Evolutionary conservation across 75 land plant species (phyloP).

Genomic region (Picea glauca): DNA sequence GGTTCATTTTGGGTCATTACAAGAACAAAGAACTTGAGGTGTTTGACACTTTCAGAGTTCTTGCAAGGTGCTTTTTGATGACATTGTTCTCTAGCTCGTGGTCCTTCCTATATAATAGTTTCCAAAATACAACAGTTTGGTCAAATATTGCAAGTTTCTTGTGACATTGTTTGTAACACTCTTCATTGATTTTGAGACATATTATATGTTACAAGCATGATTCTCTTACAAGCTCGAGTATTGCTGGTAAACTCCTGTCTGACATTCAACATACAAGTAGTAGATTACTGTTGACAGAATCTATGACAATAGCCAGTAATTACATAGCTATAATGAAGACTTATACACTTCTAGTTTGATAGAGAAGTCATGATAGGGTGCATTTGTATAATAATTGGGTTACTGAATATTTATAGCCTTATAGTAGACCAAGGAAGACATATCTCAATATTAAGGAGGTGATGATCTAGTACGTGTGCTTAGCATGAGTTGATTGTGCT

Average conservation of each 20-base stretch:
- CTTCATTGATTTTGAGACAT: background rate
- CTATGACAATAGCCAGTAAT: background rate
- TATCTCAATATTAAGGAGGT: background rate
- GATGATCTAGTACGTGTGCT: background rate
- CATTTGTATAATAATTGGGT: background rate
- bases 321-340: background rate
- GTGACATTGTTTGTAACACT: background rate
- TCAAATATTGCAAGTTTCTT: background rate
- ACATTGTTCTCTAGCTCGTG: background rate
- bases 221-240: background rate
- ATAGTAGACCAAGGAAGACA: too few species aligned
- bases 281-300: background rate
- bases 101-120: background rate
- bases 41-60: constrained; percentile 1
- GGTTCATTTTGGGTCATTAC: background rate
- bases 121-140: background rate
- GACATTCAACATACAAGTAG: background rate
- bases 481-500: background rate
- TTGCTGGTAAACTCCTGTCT: background rate
- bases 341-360: background rate
- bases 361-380: background rate
- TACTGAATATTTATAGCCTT: too few species aligned
- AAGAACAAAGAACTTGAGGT: background rate
- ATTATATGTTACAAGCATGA: background rate
- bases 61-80: background rate